These are phyloP conservation scores for Fraxinus floribunda DNA, from an alignment of 305 asterid species.

Conservation along the genomic window DNA sequence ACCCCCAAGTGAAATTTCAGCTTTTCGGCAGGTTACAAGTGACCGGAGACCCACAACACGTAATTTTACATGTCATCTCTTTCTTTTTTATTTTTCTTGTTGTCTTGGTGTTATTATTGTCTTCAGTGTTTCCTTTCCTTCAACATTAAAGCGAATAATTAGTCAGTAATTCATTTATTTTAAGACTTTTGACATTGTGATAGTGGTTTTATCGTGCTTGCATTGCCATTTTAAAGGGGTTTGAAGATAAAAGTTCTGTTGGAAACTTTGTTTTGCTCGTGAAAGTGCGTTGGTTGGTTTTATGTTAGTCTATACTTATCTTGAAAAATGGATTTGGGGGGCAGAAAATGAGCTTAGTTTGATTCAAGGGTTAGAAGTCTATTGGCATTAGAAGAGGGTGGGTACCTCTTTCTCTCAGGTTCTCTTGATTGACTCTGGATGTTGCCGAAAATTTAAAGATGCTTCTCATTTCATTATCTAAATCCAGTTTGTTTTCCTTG, in stretches of 20 bases:
- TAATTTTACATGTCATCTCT: not conserved
- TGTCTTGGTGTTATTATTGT: not conserved
- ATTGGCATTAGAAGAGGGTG: not conserved
- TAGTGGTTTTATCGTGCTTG: not conserved
- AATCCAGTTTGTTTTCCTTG: not conserved
- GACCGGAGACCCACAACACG: not conserved
- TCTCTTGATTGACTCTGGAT: not conserved
- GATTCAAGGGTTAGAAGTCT: not conserved
- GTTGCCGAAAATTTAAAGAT: not conserved
- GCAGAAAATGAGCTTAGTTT: not conserved
- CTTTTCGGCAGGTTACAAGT: not conserved
- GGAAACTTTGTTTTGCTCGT: not conserved
- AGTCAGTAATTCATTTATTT: no score
- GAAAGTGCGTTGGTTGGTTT: not conserved
- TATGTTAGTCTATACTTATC: not conserved
- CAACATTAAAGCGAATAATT: no score
- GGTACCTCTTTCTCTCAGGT: not conserved
- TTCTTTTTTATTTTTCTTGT: not conserved
- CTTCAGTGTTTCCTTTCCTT: not conserved
- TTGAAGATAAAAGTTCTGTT: not conserved
- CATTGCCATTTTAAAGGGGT: not conserved
- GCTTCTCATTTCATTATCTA: not conserved
- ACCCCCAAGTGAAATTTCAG: not conserved
- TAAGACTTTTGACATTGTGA: not conserved
- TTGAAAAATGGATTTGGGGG: not conserved